Base-by-base conservation (phyloP, 805 yeast genomes). In the Starmera amethionina region DNA sequence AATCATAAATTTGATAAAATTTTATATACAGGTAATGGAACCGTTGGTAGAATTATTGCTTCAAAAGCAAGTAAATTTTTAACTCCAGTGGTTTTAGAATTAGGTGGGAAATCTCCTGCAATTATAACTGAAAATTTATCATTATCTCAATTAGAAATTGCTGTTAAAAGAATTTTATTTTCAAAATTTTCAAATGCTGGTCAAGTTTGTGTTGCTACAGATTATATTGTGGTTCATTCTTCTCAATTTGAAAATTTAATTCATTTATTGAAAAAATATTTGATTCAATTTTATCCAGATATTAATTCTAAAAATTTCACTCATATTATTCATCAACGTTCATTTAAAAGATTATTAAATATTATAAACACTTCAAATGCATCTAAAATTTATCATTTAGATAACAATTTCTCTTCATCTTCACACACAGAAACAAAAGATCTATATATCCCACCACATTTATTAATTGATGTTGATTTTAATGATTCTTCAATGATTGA, bases 61-160 rank as follows among this genome's bases (percentile, higher is more conserved):
- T 64, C 68, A 43, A 82, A 83, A 35, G 96, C 97, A 1, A 93
- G 90, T n/a, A 77, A 84, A 60, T 72, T 75, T 16, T 67, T 89
- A 48, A 86, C 95, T 1, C 97, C 97, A 1, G 72, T 73, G 10
- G 62, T 83, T 8, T 68, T 89, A 45, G 97, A 89, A 62, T 67
- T 89, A 35, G 97, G 97, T 40, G 97, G 97, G 5, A 90, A 90
- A 59, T 81, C 90, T 8, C 97, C 97, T 0, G 83, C 75, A 2
- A 72, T 88, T 50, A 64, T 89, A 10, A 71, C 87, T 39, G 70
- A 64, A 36, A 67, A 65, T 46, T 62, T 70, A 38, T 63, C 63
- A 12, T 65, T 67, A 42, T 55, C 49, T n/a, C 67, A 75, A 42
- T 49, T 77, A 31, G 53, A 60, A 9, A 58, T 63, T 1, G 68